phyloP scores from a whole-genome alignment of 1,139 yeast genomes.

The Waltiozyma sp. region DNA sequence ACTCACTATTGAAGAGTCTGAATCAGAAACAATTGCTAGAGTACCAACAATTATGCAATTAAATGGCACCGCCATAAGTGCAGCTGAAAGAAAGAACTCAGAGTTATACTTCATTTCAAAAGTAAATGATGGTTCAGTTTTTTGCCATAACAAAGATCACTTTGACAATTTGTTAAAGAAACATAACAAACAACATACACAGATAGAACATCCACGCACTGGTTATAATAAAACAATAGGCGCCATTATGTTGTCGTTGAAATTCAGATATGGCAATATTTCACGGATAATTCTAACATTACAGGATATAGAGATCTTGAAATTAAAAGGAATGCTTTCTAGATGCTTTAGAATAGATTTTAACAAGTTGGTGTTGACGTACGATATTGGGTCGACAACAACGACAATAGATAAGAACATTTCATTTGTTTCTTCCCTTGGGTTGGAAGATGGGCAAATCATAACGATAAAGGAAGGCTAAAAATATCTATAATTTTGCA shows the following conservation, averaged over 20 bases:
- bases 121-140: slow-evolving; percentile 20
- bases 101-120: slow-evolving; percentile 57
- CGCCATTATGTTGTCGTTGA: slow-evolving; percentile 6
- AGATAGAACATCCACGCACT: neutral
- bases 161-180: slow-evolving; percentile 8
- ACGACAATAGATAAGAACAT: slow-evolving; percentile 24
- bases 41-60: slow-evolving; percentile 29
- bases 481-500: no score
- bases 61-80: slow-evolving; percentile 44
- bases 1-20: slow-evolving; percentile 25
- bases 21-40: slow-evolving; percentile 39
- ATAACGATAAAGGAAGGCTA: slow-evolving; percentile 3
- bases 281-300: neutral
- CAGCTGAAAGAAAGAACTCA: slow-evolving; percentile 45
- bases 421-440: slow-evolving; percentile 27
- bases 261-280: slow-evolving; percentile 6
- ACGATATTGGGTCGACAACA: slow-evolving; percentile 4
- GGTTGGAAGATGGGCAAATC: slow-evolving; percentile 13
- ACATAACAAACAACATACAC: neutral
- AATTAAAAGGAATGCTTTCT: slow-evolving; percentile 22
- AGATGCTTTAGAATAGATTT: slow-evolving; percentile 10
- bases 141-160: slow-evolving; percentile 3
- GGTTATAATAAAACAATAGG: slow-evolving; percentile 1
- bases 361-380: slow-evolving; percentile 19
- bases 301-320: slow-evolving; percentile 9